phyloP scores from a whole-genome alignment of 1,284 basidiomycete genomes.

The Kwoniella shivajii region DNA sequence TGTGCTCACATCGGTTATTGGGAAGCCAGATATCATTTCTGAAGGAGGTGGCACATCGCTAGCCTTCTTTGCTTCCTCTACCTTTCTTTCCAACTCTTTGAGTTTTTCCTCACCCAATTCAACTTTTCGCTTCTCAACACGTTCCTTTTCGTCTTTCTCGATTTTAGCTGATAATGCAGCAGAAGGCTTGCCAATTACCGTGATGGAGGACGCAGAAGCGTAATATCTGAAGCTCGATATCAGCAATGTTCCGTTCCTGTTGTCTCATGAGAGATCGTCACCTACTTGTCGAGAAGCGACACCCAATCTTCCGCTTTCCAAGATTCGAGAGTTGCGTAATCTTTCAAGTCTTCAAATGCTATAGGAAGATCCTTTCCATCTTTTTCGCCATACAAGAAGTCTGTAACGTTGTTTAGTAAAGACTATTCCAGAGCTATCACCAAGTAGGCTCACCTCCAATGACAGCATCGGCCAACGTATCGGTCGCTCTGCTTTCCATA shows the following conservation, averaged over 20 bases:
- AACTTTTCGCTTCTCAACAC: slow-evolving; percentile 70
- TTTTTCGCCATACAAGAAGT: slow-evolving; percentile 84
- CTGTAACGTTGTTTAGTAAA: slow-evolving; percentile 52
- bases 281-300: slow-evolving; percentile 73
- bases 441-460: slow-evolving; percentile 59
- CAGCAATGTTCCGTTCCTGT: background rate
- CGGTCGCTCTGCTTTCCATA: slow-evolving; percentile 49
- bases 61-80: slow-evolving; percentile 82
- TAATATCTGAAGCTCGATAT: slow-evolving; percentile 65
- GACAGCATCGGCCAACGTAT: slow-evolving; percentile 58
- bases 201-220: slow-evolving; percentile 68
- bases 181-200: slow-evolving; percentile 85
- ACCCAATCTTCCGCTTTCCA: slow-evolving; percentile 83
- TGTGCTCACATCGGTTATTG: slow-evolving; percentile 68
- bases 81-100: slow-evolving; percentile 66
- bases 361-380: slow-evolving; percentile 78
- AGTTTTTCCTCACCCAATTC: slow-evolving; percentile 80
- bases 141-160: slow-evolving; percentile 77
- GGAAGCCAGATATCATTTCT: slow-evolving; percentile 78
- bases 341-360: slow-evolving; percentile 77
- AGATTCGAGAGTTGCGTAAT: slow-evolving; percentile 66
- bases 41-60: slow-evolving; percentile 82
- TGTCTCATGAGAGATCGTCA: slow-evolving; percentile 8
- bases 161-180: slow-evolving; percentile 78
- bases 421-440: background rate